Percentiles rank a stretch among this genome's conserved stretches.
Evolutionary conservation across 2,329 filamentous ascomycete species (phyloP).

Genomic region (Macroventuria anomochaeta): DNA sequence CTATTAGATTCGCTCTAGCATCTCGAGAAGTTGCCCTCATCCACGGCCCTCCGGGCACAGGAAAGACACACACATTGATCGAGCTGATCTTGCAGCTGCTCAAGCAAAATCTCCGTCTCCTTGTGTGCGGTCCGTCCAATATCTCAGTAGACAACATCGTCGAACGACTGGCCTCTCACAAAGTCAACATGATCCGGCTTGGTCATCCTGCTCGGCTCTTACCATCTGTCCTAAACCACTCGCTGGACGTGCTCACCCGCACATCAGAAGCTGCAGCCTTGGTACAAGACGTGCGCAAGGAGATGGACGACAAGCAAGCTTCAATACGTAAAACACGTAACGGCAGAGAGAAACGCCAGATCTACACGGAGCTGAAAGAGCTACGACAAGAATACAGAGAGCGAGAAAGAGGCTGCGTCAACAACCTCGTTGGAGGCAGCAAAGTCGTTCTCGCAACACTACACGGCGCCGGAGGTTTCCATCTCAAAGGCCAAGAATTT

Average conservation of each 20-base stretch:
- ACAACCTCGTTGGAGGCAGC: conserved; percentile 74
- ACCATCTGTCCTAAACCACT: conserved; percentile 86
- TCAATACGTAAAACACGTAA: conserved; percentile 86
- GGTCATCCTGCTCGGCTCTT: conserved; percentile 92
- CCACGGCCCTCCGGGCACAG: conserved; percentile 93
- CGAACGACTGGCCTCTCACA: conserved; percentile 83
- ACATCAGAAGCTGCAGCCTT: conserved; percentile 90
- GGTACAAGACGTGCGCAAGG: conserved; percentile 85
- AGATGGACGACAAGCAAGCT: conserved; percentile 91
- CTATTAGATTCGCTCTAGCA: conserved; percentile 80
- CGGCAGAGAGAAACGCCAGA: conserved; percentile 77
- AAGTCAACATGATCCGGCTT: conserved; percentile 84
- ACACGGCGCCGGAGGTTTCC: conserved; percentile 87
- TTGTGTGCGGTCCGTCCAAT: conserved; percentile 97
- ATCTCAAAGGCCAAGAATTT: conserved; percentile 80
- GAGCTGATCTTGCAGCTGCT: conserved; percentile 93
- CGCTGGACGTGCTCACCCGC: conserved; percentile 86
- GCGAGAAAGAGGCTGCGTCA: conserved; percentile 81
- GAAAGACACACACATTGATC: conserved; percentile 95
- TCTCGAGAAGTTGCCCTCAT: conserved; percentile 85
- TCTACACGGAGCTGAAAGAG: conserved; percentile 85
- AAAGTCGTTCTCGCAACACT: conserved; percentile 91
- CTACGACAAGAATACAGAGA: conserved; percentile 87
- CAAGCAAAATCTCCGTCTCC: conserved; percentile 72
- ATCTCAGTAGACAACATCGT: conserved; percentile 99